phyloP scores from a whole-genome alignment of 1,284 basidiomycete genomes.

The Naganishia sp. region DNA sequence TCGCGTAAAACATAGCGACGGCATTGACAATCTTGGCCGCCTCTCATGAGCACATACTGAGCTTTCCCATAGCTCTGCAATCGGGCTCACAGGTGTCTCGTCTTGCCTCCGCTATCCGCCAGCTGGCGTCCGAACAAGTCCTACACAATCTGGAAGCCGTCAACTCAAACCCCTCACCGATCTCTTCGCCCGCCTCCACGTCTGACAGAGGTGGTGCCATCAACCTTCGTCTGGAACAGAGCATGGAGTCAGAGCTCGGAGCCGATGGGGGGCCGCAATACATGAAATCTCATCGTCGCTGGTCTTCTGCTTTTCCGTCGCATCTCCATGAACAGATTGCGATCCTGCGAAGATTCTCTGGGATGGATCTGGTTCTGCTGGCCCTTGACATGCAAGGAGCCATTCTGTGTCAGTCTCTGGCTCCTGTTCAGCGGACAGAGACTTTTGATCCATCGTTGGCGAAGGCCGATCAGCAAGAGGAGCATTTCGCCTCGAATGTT shows the following conservation, averaged over 20 bases:
- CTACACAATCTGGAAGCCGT: conserved; percentile 24
- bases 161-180: conserved; percentile 24
- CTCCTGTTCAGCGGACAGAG: conserved; percentile 34
- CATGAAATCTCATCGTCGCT: neutral
- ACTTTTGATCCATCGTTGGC: conserved; percentile 32
- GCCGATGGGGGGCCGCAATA: neutral
- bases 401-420: conserved; percentile 35
- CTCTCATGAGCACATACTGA: conserved; percentile 41
- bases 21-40: conserved; percentile 41
- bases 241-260: neutral
- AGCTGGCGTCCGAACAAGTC: conserved; percentile 9
- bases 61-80: conserved; percentile 37
- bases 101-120: conserved; percentile 10
- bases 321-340: conserved; percentile 14
- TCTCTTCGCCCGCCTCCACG: conserved; percentile 30
- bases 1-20: conserved; percentile 12
- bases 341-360: conserved; percentile 26
- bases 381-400: conserved; percentile 30
- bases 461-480: conserved; percentile 18
- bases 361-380: conserved; percentile 13
- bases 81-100: conserved; percentile 1
- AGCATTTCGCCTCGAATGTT: conserved; percentile 22
- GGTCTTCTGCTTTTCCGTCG: conserved; percentile 2
- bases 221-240: neutral
- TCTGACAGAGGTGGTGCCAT: conserved; percentile 32